Evolutionary conservation across 441 rosid genomes (phyloP).

Genomic region (Daphne laureola): DNA sequence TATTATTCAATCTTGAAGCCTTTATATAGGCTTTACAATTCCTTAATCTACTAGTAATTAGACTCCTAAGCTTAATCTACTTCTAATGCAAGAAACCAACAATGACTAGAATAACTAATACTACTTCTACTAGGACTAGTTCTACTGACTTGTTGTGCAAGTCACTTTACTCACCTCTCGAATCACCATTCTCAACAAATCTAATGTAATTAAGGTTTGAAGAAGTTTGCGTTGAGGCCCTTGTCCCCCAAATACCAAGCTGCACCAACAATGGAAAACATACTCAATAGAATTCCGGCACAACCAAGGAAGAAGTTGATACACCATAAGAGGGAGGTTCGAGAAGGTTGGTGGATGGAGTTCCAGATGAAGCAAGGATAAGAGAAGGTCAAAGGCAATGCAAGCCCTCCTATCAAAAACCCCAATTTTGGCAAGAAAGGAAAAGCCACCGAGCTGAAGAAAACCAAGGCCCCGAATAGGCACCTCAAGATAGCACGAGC

Average conservation of each 20-base stretch:
- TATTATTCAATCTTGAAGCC: too few relatives aligned
- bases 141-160: too few relatives aligned
- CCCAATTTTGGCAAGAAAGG: conserved; percentile 40
- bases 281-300: conserved; percentile 26
- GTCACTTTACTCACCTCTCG: too few relatives aligned
- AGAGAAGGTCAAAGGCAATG: conserved; percentile 30
- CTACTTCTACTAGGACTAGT: too few relatives aligned
- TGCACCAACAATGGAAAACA: conserved; percentile 28
- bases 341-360: conserved; percentile 17
- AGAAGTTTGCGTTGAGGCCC: conserved; percentile 45
- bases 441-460: conserved; percentile 34
- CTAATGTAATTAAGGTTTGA: conserved; percentile 28
- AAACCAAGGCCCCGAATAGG: conserved; percentile 38
- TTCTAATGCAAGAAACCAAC: too few relatives aligned
- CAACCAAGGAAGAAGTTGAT: conserved; percentile 39
- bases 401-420: conserved; percentile 43
- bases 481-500: conserved; percentile 23
- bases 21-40: too few relatives aligned
- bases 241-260: conserved; percentile 26
- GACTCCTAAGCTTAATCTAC: too few relatives aligned
- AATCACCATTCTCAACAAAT: too few relatives aligned
- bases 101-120: too few relatives aligned
- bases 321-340: conserved; percentile 20
- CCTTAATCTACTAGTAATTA: too few relatives aligned
- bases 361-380: conserved; percentile 64